These are phyloP conservation scores for Xylariaceae sp. DNA, from an alignment of 2,329 filamentous ascomycete genomes.

Conservation along the genomic window DNA sequence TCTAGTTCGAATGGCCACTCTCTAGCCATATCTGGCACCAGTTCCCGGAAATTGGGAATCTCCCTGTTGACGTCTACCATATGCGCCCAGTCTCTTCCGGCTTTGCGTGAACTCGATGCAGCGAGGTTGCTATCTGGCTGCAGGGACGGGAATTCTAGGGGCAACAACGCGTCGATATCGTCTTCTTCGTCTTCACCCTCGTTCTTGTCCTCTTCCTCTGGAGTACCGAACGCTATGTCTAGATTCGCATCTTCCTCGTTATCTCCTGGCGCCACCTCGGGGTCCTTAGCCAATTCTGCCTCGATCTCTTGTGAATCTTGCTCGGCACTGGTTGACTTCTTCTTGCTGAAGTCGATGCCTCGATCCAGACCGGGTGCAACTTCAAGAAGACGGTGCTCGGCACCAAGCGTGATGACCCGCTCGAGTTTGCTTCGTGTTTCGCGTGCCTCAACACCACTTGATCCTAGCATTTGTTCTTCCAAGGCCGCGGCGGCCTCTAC, in stretches of 20 bases:
- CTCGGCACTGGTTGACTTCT: slow-evolving; percentile 50
- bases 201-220: slow-evolving; percentile 32
- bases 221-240: slow-evolving; percentile 7
- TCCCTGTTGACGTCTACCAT: slow-evolving; percentile 94
- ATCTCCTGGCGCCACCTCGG: slow-evolving; percentile 34
- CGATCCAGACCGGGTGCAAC: slow-evolving; percentile 75
- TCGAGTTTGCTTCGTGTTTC: slow-evolving; percentile 59
- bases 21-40: slow-evolving; percentile 93
- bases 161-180: slow-evolving; percentile 79
- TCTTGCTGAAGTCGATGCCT: slow-evolving; percentile 66
- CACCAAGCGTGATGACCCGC: slow-evolving; percentile 75
- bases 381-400: slow-evolving; percentile 72
- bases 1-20: slow-evolving; percentile 97
- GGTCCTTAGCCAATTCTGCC: slow-evolving; percentile 46
- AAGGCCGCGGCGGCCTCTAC: slow-evolving; percentile 80
- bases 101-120: slow-evolving; percentile 64
- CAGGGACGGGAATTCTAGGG: slow-evolving; percentile 87
- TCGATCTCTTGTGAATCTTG: slow-evolving; percentile 59
- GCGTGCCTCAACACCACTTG: slow-evolving; percentile 38
- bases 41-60: slow-evolving; percentile 86
- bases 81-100: slow-evolving; percentile 89
- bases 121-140: slow-evolving; percentile 76
- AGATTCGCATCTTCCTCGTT: slow-evolving; percentile 30
- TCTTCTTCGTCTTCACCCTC: slow-evolving; percentile 48
- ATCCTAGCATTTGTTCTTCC: slow-evolving; percentile 66